Evolutionary conservation across 176 grass and related monocot species (phyloP), one percentile per base, ranked within the genome.

Genomic region (Zoysia pacifica): DNA sequence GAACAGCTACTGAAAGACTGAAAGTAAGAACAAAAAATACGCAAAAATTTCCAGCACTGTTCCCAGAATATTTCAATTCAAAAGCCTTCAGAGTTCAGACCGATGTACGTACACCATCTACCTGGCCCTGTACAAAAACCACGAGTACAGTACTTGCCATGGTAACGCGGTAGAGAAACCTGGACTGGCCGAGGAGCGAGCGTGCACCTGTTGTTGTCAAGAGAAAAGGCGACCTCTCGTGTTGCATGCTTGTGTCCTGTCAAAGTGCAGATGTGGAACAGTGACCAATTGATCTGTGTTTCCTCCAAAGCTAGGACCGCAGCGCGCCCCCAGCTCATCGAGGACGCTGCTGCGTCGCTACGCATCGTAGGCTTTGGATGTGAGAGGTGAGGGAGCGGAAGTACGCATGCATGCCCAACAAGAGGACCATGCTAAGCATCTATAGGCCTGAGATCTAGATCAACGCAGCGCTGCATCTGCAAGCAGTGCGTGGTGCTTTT

Each of bases 351-450:
- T 62, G 53, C 54, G 9, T 56, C 0, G 7, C 58, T 72, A 36
- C 53, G 37, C 59, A 69, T 83, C 4, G 37, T 64, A 58, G 81
- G 68, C 73, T 55, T 55, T 64, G 65, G 78, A 82, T 70, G 78
- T 76, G 85, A 76, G 72, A 56, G 55, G 65, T 76, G 72, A 86
- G 78, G 51, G 11, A 73, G 58, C 68, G 61, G 50, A 74, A 83
- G 80, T 88, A 88, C 52, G 75, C 81, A 61, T 53, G 86, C 74
- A 61, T 53, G 86, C 74, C 48, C 28, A 74, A 76, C 45, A 79
- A 47, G 42, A 86, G 74, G 86, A 88, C 80, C 80, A 87, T 54
- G 48, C 54, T 81, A 70, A 86, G 84, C 84, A 86, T 81, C 84
- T 75, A 75, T 88, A 84, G 81, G 86, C 75, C 54, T 87, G 69